Base-by-base conservation (phyloP, 495 filamentous ascomycete genomes). In the Neurospora sp. region DNA sequence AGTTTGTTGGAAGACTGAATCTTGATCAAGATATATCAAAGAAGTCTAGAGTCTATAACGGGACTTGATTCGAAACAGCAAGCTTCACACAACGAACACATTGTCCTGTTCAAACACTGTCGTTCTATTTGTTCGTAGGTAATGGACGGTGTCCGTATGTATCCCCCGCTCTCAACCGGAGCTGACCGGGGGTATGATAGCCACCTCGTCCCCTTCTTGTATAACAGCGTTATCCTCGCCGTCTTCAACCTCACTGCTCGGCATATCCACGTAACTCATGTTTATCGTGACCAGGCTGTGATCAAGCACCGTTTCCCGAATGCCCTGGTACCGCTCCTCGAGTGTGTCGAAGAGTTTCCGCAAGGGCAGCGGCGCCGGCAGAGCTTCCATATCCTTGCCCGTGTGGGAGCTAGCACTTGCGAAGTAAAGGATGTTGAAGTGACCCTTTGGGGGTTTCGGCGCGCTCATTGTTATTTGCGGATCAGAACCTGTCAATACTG, bases 121-220 rank as follows among this genome's bases (percentile, higher is more conserved):
- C 27, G 75, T 78, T 8, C 72, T 78, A 66, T 70, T 79, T 46
- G 73, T 69, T 27, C 74, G 78, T 38, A 74, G 8, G 69, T 31
- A 35, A 5, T 53, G 10, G 37, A 40, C 53, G 35, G 10, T 18
- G 37, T 73, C 61, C 35, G 35, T 68, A n/a, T 5, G 3, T n/a
- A 20, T 37, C 12, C 12, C 31, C 14, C 6, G 11, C 12, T 37
- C 53, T 84, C 79, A 86, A 41, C 93, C 93, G 44, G 91, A 92
- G 85, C 96, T 98, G 69, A 98, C 96, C n/a, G 96, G 96, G 40
- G 96, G 96, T 74, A 99, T 98, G 66, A 99, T 91, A 12, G 91
- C 96, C 66, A 98, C 93, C 82, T 99, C 96, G 76, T 96, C 92
- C 20, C 94, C 94, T 27, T 85, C 88, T 72, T 90, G 78, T 73